A percentile compares a stretch with the other conserved stretches of the same genome.
phyloP scores from a whole-genome alignment of 495 filamentous ascomycete genomes.

The Neurospora tetraspora region DNA sequence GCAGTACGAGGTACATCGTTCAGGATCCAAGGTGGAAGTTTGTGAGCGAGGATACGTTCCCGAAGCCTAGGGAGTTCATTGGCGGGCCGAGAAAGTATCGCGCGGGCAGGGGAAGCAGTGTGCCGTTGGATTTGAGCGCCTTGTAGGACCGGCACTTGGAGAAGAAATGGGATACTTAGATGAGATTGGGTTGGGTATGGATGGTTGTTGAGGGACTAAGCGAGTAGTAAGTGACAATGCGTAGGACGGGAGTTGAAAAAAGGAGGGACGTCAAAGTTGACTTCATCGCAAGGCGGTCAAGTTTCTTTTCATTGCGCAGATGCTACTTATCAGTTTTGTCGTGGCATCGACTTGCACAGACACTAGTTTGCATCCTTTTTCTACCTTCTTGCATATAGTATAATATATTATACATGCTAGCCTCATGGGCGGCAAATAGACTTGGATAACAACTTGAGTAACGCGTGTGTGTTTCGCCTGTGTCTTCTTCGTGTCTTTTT shows the following conservation, averaged over 20 bases:
- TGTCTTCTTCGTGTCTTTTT: not conserved
- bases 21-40: slow-evolving; percentile 84
- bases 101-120: slow-evolving; percentile 85
- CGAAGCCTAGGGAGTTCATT: slow-evolving; percentile 71
- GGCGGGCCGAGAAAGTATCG: slow-evolving; percentile 68
- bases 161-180: not conserved
- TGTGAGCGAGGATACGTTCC: slow-evolving; percentile 67
- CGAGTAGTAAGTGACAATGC: not conserved
- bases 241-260: not conserved
- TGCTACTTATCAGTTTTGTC: not conserved
- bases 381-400: not conserved
- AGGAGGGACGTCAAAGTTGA: too few species aligned
- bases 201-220: too few species aligned
- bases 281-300: too few species aligned
- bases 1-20: slow-evolving; percentile 44
- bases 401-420: not conserved
- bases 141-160: slow-evolving; percentile 11
- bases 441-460: not conserved
- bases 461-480: not conserved
- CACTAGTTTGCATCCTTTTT: not conserved
- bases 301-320: not conserved
- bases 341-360: not conserved
- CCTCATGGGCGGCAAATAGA: not conserved
- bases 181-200: too few species aligned
- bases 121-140: slow-evolving; percentile 72